Percentiles rank a stretch among this genome's conserved stretches.
Conservation (phyloP, 2,329 filamentous ascomycete genomes). For the Aspergillus glaucus region DNA sequence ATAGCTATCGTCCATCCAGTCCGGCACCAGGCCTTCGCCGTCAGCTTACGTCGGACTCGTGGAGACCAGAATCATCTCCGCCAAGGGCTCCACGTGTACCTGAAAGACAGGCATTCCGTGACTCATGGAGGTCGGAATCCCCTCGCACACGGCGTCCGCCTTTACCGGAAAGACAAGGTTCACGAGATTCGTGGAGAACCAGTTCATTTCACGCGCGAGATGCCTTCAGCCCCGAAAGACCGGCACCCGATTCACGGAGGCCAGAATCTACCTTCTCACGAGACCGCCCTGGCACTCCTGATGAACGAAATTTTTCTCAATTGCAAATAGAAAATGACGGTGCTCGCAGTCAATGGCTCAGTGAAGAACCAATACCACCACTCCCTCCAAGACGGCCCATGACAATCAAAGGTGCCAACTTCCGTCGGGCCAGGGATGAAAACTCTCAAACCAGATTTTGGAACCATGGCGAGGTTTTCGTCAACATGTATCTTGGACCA, state of each 20-base stretch:
- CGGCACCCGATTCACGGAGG: not conserved
- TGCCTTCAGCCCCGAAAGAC: not conserved
- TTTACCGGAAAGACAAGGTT: not conserved
- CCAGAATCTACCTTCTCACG: not conserved
- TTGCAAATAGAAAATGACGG: not conserved
- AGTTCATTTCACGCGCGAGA: not conserved
- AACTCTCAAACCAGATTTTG: constrained; percentile 7
- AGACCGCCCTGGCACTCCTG: not conserved
- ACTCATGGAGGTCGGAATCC: not conserved
- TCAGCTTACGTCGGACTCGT: not conserved
- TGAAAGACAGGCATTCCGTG: not conserved
- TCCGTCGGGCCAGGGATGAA: not conserved
- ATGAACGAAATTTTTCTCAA: not conserved
- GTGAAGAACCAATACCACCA: not conserved
- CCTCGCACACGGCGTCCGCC: not conserved
- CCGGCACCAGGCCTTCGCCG: not conserved
- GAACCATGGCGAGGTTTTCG: constrained; percentile 23
- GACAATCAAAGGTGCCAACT: not conserved
- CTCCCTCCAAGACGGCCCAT: constrained; percentile 8
- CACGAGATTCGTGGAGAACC: not conserved
- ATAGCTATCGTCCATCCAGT: not conserved
- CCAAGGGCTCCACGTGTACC: not conserved
- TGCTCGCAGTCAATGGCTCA: not conserved
- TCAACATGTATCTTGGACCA: constrained; percentile 24
- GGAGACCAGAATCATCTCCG: not conserved